Conservation (phyloP, 345 rosid genomes). For the Citrus reticulata region DNA sequence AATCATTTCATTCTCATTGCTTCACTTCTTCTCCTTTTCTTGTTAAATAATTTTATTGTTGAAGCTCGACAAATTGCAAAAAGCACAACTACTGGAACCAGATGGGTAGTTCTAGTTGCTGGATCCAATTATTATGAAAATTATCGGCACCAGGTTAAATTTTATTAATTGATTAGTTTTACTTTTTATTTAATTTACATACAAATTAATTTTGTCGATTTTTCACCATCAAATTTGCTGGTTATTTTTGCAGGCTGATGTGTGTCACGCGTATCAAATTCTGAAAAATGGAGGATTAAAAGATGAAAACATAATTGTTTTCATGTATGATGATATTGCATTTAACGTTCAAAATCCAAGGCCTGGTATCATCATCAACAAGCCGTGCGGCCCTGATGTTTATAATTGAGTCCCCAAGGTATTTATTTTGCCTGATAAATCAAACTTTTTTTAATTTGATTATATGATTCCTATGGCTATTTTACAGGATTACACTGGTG, state of each 20-base stretch:
- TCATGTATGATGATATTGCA: too few relatives aligned
- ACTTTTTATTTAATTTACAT: neutral
- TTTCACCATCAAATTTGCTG: neutral
- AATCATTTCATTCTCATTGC: neutral
- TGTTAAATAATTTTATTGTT: neutral
- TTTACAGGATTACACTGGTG: too few relatives aligned
- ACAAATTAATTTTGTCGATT: neutral
- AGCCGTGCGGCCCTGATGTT: too few relatives aligned
- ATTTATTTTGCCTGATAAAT: too few relatives aligned
- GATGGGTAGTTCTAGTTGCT: conserved; percentile 76
- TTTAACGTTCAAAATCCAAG: too few relatives aligned
- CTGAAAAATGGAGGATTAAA: too few relatives aligned
- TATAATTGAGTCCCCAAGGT: too few relatives aligned
- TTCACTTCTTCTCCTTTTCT: neutral
- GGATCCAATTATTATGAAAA: conserved; percentile 49
- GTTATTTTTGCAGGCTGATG: conserved; percentile 47
- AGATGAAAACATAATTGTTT: too few relatives aligned
- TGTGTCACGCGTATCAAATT: conserved; percentile 70
- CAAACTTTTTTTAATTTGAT: too few relatives aligned
- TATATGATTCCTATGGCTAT: too few relatives aligned
- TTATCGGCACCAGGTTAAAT: conserved; percentile 74
- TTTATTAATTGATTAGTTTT: neutral
- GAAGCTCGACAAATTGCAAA: neutral
- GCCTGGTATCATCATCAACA: too few relatives aligned
- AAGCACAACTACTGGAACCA: conserved; percentile 25